Base-by-base conservation (phyloP, 768 basidiomycete species). In the Termitomyces sp. region DNA sequence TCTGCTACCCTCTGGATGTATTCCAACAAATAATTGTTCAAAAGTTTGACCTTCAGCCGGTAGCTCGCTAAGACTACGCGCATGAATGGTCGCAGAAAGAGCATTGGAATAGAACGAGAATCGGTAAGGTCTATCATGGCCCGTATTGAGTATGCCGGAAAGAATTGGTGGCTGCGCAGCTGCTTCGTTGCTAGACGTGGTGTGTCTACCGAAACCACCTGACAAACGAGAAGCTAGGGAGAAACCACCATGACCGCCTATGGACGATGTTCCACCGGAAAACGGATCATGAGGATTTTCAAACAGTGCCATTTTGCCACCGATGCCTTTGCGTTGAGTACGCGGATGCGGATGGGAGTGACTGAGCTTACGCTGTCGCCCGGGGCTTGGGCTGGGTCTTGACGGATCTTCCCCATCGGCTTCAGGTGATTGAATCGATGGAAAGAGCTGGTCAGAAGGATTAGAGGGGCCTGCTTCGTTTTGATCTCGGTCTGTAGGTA, bases 51-150 rank as follows among this genome's bases (percentile, higher is more conserved):
- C 92, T 38, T 96, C 94, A 0, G 90, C 92, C 0, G 97, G 97
- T 16, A 99, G 80, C 70, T 99, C 97, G 56, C 90, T 86, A 16
- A 99, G 74, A 61, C 89, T 94, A 18, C 94, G 83, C 0, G 97
- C 92, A 74, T 98, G 96, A 49, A 99, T 98, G 1, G 97, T 98
- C 0, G 94, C 89, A 3, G 88, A 85, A 50, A 97, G 76, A 4
- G 88, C 81, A 66, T 97, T 98, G 18, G 93, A 98, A 73, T 98
- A 99, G 75, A 98, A 99, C 0, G 97, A 98, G 75, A 98, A 99
- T 46, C 97, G 84, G 68, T 98, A 98, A 9, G 95, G 96, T 65
- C 94, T 79, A 66, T 94, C 93, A 62, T 94, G 88, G 0, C 81
- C 84, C 4, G 78, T 76, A 52, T 77, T 73, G 24, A 79, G 70